phyloP scores from a whole-genome alignment of 2,329 filamentous ascomycete species.

The Proliferodiscus dingleyae region DNA sequence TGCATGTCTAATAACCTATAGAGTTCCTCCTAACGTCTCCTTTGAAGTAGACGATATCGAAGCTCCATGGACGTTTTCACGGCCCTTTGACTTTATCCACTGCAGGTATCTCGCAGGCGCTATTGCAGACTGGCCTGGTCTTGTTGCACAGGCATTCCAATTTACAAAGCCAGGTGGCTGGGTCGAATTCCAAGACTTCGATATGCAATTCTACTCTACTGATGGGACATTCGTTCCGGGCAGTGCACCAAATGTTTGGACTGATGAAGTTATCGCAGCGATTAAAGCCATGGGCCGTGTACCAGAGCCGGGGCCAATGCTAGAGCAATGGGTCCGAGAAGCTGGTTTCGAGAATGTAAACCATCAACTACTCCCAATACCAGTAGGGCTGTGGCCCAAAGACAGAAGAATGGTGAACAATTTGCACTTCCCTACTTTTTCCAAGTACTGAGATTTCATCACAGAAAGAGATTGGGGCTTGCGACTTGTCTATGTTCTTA shows the following conservation, averaged over 20 bases:
- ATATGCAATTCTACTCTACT: conserved; percentile 12
- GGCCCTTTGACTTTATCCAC: conserved; percentile 57
- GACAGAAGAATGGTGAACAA: conserved; percentile 28
- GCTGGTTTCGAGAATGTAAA: conserved; percentile 39
- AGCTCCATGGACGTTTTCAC: conserved; percentile 38
- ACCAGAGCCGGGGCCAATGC: conserved; percentile 10
- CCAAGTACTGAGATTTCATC: background rate
- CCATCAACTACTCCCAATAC: conserved; percentile 18
- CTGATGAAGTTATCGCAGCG: conserved; percentile 7
- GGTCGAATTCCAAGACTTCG: conserved; percentile 17
- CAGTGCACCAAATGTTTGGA: conserved; percentile 9
- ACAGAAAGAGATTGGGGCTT: conserved; percentile 10
- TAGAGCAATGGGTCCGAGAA: conserved; percentile 24
- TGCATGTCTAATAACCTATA: background rate
- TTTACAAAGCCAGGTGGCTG: conserved; percentile 14
- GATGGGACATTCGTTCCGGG: conserved; percentile 12
- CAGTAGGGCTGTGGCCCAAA: conserved; percentile 37
- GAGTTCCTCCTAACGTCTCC: conserved; percentile 54
- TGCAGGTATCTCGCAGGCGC: conserved; percentile 34
- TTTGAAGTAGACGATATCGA: conserved; percentile 62
- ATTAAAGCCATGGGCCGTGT: conserved; percentile 7
- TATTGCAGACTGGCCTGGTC: conserved; percentile 11
- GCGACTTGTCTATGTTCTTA: conserved; percentile 14
- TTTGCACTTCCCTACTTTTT: background rate
- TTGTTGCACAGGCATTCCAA: conserved; percentile 11